Percentiles rank a stretch among this genome's conserved stretches.
Evolutionary conservation across 1,284 basidiomycete genomes (phyloP).

Genomic region (Trametes versicolor): DNA sequence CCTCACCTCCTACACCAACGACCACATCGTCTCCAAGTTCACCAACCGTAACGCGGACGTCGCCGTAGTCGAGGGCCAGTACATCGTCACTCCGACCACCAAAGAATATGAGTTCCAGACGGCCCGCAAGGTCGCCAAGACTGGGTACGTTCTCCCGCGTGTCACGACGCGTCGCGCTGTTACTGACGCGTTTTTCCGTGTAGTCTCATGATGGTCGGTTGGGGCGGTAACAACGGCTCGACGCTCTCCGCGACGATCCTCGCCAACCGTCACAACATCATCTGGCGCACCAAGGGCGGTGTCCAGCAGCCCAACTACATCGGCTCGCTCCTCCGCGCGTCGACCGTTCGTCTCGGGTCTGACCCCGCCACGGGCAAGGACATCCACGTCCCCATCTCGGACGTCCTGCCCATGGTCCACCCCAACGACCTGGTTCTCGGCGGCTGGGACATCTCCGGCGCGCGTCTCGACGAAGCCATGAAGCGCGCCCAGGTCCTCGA

Average conservation of each 20-base stretch:
- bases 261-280: conserved; percentile 95
- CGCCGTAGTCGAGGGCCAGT: conserved; percentile 73
- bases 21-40: conserved; percentile 87
- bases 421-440: conserved; percentile 98
- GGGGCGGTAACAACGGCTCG: conserved; percentile 98
- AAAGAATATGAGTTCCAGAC: conserved; percentile 94
- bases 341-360: conserved; percentile 91
- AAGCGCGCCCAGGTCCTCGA: conserved; percentile 93
- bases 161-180: conserved; percentile 3
- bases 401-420: conserved; percentile 98
- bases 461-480: conserved; percentile 93
- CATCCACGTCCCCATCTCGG: conserved; percentile 92
- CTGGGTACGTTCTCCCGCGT: conserved; percentile 73
- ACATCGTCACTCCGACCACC: conserved; percentile 80
- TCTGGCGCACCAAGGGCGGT: conserved; percentile 95
- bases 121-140: conserved; percentile 87
- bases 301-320: conserved; percentile 97
- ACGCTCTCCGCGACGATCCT: conserved; percentile 96
- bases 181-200: conserved; percentile 25
- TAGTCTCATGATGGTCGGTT: conserved; percentile 96
- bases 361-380: conserved; percentile 90
- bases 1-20: conserved; percentile 83
- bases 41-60: conserved; percentile 86
- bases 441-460: conserved; percentile 96
- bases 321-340: conserved; percentile 92